Evolutionary conservation across 176 grass and related monocot species (phyloP), one percentile per base, ranked within the genome.

Genomic region (Rhipidocladum racemiflorum): DNA sequence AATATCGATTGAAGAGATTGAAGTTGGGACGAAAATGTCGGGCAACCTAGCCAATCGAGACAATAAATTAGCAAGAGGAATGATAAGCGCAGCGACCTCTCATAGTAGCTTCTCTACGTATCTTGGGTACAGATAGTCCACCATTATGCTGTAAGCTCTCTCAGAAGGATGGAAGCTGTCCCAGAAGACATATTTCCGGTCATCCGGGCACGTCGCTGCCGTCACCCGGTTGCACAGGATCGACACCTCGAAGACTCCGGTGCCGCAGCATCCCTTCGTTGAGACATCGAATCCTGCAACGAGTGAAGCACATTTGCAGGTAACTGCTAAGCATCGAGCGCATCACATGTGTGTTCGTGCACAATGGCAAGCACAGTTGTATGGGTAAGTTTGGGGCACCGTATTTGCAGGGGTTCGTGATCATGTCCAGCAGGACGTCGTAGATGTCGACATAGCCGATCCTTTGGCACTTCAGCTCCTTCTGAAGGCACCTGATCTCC

Each of bases 391-490:
- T 40, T 46, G 67, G 25, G 51, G 1, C 28, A 79, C 83, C 88
- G 44, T 87, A 90, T 48, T 83, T 79, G 68, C 43, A 46, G 42
- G 88, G 84, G 64, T 87, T 10, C 0, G 56, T 2, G 70, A 87
- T 83, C 75, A 87, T 72, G 57, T 90, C 88, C 16, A 72, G 84
- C 49, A 87, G 40, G 32, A 87, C 29, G 74, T 83, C 78, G 30
- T 90, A 87, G 79, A 87, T 83, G 80, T 90, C 68, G 3, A 90
- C 74, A 44, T 86, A 90, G 45, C 78, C 56, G 46, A 85, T 78
- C 36, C 45, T 83, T 40, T 80, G 65, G 23, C 63, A 69, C 38
- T 10, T 61, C 14, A 85, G 25, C 55, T 76, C 56, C 70, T 24
- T 4, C 36, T 63, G 50, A 0, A 87, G 67, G 29, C 24, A 17